Evolutionary conservation across 257 asterid species (phyloP).

Genomic region (Datura wrightii): DNA sequence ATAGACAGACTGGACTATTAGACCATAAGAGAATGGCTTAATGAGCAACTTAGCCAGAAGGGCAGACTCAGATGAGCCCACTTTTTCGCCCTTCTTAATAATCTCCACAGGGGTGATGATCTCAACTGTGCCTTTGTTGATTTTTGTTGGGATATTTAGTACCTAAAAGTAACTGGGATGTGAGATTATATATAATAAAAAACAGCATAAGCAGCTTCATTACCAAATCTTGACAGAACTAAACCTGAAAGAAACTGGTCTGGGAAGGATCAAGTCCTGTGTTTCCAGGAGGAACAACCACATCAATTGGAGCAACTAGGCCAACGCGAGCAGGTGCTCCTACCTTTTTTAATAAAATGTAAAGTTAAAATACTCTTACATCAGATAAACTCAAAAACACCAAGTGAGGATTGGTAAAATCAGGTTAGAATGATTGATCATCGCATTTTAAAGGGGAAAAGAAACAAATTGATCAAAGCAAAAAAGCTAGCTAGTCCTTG

Average conservation of each 20-base stretch:
- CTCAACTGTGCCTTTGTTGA: conserved; percentile 51
- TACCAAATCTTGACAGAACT: neutral
- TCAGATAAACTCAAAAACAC: neutral
- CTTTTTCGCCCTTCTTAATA: conserved; percentile 46
- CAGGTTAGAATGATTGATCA: neutral
- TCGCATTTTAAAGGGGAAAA: neutral
- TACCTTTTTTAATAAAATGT: conserved; percentile 36
- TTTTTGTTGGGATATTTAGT: conserved; percentile 50
- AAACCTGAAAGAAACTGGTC: conserved; percentile 53
- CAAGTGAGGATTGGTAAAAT: neutral
- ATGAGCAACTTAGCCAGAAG: conserved; percentile 47
- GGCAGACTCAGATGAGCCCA: conserved; percentile 51
- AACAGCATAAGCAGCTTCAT: neutral
- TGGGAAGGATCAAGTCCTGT: conserved; percentile 56
- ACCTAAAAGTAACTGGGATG: conserved; percentile 29
- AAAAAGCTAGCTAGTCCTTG: neutral
- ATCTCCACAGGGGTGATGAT: conserved; percentile 50
- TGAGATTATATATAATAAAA: neutral
- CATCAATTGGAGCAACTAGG: conserved; percentile 48
- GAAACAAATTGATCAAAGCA: neutral
- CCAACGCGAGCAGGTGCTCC: conserved; percentile 54
- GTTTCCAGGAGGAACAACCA: conserved; percentile 51
- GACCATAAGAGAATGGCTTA: conserved; percentile 53
- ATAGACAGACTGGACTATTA: conserved; percentile 43
- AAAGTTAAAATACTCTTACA: conserved; percentile 4